These are phyloP conservation scores for Potentilla sterilis DNA, from an alignment of 306 rosid species.

Conservation along the genomic window DNA sequence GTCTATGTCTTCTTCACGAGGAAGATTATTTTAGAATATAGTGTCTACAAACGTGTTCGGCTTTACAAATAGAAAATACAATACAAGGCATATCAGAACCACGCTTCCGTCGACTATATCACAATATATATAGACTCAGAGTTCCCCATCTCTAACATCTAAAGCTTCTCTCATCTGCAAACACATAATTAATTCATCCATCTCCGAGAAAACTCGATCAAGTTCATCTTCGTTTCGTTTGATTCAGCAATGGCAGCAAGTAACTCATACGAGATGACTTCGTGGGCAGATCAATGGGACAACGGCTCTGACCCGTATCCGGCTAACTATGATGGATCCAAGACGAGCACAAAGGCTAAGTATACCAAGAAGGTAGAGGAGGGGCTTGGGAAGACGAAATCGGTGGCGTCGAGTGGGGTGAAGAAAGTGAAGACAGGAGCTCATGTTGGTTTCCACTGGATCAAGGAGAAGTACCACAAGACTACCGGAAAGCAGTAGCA, in stretches of 20 bases:
- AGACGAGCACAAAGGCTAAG: not conserved
- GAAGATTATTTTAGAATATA: not conserved
- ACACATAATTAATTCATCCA: not conserved
- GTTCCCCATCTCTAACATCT: not conserved
- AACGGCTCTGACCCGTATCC: not conserved
- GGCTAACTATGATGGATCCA: not conserved
- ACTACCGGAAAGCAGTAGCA: slow-evolving; percentile 26
- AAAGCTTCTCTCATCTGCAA: not conserved
- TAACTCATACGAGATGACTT: slow-evolving; percentile 4
- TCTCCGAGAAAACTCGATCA: not conserved
- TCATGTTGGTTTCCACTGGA: slow-evolving; percentile 29
- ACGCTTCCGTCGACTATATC: not conserved
- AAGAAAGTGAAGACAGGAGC: slow-evolving; percentile 36
- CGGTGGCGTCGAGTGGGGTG: slow-evolving; percentile 31
- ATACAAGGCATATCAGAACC: not conserved
- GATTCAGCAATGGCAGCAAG: slow-evolving; percentile 17
- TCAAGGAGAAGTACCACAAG: slow-evolving; percentile 37
- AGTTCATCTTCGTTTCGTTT: not conserved
- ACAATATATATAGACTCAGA: not conserved
- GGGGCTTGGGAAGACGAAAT: slow-evolving; percentile 28
- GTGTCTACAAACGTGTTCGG: not conserved
- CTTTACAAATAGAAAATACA: not conserved
- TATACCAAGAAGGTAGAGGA: slow-evolving; percentile 26
- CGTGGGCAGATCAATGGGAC: slow-evolving; percentile 38
- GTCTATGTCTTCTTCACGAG: not conserved